Conservation (phyloP, 2,329 filamentous ascomycete species). For the Microascus cirrosus region DNA sequence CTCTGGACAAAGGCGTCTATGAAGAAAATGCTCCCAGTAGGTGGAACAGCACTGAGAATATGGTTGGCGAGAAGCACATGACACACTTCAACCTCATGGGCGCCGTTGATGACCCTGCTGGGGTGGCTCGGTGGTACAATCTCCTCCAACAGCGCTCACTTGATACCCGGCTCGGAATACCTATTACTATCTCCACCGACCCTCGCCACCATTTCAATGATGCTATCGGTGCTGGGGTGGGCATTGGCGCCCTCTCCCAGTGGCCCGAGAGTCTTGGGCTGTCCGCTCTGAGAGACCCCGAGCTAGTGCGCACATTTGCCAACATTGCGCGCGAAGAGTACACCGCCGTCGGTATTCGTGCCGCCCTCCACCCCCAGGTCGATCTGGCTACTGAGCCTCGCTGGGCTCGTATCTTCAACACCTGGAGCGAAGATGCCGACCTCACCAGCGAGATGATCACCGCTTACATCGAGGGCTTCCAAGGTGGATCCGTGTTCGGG, state of each 20-base stretch:
- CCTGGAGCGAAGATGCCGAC: background rate
- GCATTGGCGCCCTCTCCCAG: background rate
- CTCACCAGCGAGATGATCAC: background rate
- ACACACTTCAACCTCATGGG: background rate
- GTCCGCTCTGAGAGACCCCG: background rate
- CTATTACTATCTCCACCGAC: background rate
- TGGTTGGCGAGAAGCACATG: background rate
- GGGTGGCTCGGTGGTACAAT: background rate
- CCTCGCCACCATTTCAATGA: background rate
- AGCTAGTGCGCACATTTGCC: background rate
- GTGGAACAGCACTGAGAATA: background rate
- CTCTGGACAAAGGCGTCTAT: background rate
- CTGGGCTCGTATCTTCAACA: background rate
- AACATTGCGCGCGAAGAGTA: background rate
- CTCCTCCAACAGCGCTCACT: background rate
- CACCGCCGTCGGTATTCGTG: background rate
- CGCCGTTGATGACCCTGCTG: background rate
- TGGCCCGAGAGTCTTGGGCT: background rate
- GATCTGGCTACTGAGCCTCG: background rate
- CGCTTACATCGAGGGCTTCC: background rate
- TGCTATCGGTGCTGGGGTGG: background rate
- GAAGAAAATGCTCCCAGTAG: background rate
- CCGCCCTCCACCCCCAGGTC: background rate
- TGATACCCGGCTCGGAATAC: background rate
- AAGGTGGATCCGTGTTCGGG: background rate